phyloP scores from a whole-genome alignment of 768 basidiomycete species.

The Rhizopogon salebrosus region DNA sequence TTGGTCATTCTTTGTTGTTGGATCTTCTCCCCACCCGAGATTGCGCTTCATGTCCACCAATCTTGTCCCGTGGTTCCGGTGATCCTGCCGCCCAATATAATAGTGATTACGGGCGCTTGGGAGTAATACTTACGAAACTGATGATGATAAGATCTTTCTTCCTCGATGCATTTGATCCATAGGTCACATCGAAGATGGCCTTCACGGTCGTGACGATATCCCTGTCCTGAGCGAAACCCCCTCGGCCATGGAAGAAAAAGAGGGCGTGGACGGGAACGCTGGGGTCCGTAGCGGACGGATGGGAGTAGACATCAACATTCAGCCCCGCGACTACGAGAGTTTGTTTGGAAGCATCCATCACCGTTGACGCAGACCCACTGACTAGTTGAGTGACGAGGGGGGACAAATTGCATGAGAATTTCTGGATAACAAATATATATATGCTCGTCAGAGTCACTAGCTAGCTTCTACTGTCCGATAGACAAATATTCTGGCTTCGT shows the following conservation, averaged over 20 bases:
- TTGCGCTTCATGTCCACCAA: conserved; percentile 20
- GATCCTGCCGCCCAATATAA: conserved; percentile 14
- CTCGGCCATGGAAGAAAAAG: conserved; percentile 26
- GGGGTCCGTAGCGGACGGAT: conserved; percentile 10
- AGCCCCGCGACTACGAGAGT: conserved; percentile 22
- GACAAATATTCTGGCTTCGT: no score
- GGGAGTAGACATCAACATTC: conserved; percentile 18
- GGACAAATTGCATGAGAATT: no score
- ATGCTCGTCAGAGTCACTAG: no score
- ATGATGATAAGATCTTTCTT: conserved; percentile 24
- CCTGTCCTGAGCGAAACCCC: background rate
- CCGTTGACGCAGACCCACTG: no score
- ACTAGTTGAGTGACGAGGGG: no score
- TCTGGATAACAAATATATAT: no score
- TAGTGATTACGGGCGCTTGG: no score
- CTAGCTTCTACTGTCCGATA: no score
- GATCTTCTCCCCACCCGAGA: conserved; percentile 20
- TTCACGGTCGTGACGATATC: conserved; percentile 13
- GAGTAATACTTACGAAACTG: conserved; percentile 17
- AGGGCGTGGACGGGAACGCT: conserved; percentile 20
- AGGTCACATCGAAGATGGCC: conserved; percentile 17
- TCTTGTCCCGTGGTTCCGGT: conserved; percentile 27
- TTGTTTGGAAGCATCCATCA: background rate
- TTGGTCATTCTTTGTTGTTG: conserved; percentile 15
- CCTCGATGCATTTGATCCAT: conserved; percentile 7